Base-by-base conservation (phyloP, 306 rosid genomes). In the Bauhinia variegata region DNA sequence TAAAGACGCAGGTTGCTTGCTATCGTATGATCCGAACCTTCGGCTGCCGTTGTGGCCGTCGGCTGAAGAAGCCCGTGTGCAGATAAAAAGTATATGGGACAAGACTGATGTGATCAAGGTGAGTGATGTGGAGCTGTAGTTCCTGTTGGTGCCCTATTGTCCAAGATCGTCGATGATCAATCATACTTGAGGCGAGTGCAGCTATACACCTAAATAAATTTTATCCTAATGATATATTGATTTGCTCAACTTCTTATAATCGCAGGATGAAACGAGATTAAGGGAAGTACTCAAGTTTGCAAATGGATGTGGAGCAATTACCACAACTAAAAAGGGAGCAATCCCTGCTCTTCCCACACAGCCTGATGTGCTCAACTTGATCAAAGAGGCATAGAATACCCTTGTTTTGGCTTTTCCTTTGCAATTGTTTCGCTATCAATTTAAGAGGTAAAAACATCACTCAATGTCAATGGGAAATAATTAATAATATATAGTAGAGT, bases 291-390 rank as follows among this genome's bases (percentile, higher is more conserved):
- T 91, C 1, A 88, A 66, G 78, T 91, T 83, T 76, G 85, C 97
- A 15, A 91, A 88, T 73, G 96, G 96, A 49, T 85, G 95, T 80
- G 97, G 97, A 72, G 97, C 97, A 59, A 86, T 91, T 62, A 91
- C 97, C 59, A 88, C 97, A 5, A 88, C 86, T 50, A 83, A 85
- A 54, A 91, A 88, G 70, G 97, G 97, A n/a, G 96, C 97, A 54
- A 91, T 91, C 38, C 97, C 96, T 0, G 95, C 96, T 17, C 96
- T 91, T 56, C 97, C 97, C 47, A 41, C 75, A 1, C 89, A 86
- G 84, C 18, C 89, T 28, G 89, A 91, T 4, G 95, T 17, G 7
- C 76, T 78, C 49, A 51, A 68, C 44, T 67, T 91, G 5, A 61
- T 88, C 79, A 75, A 86, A 10, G 76, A 67, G 28, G 80, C 68